Evolutionary conservation across 2,329 filamentous ascomycete genomes (phyloP).

Genomic region (Aspergillus felis): DNA sequence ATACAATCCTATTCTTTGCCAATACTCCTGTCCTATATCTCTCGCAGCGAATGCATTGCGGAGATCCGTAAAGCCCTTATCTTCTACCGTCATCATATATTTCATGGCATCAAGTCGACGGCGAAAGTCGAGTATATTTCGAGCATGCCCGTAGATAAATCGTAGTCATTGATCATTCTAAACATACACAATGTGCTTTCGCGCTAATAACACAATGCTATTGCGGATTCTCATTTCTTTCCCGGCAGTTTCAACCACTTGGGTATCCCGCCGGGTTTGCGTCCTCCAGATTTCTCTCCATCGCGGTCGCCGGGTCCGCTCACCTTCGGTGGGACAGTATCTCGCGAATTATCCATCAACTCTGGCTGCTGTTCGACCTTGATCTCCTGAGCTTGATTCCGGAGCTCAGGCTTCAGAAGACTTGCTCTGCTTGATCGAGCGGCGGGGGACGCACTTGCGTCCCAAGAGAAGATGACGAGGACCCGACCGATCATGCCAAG

Average conservation of each 20-base stretch:
- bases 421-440: constrained; percentile 49
- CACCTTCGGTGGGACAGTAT: constrained; percentile 39
- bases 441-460: constrained; percentile 55
- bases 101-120: neutral
- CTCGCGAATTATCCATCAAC: constrained; percentile 53
- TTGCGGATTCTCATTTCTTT: constrained; percentile 57
- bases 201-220: neutral
- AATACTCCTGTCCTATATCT: neutral
- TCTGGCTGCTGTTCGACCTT: constrained; percentile 41
- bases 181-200: neutral
- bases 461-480: constrained; percentile 74
- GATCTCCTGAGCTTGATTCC: constrained; percentile 62
- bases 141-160: neutral
- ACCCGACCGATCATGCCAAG: constrained; percentile 68
- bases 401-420: constrained; percentile 60
- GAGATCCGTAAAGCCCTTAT: neutral
- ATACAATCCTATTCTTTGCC: neutral
- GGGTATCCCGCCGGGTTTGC: constrained; percentile 47
- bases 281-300: constrained; percentile 27
- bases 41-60: neutral
- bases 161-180: neutral
- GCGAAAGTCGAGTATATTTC: neutral
- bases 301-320: constrained; percentile 21
- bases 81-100: neutral
- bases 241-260: constrained; percentile 70